These are phyloP conservation scores for Xerocomus amazonicus DNA, from an alignment of 1,284 basidiomycete genomes.

Conservation along the genomic window DNA sequence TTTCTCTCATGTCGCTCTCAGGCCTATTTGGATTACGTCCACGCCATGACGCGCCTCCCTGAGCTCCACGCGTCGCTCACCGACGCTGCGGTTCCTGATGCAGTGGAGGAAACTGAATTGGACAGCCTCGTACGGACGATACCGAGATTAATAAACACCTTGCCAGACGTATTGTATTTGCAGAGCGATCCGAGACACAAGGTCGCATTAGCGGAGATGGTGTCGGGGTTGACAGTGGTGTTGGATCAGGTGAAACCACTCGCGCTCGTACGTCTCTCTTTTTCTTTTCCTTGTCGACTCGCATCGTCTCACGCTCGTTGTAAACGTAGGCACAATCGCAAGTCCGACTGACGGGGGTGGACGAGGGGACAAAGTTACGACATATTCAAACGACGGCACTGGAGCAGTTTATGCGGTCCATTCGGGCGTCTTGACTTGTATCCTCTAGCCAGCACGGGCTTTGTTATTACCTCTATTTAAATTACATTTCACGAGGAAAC, in stretches of 20 bases:
- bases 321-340: constrained; percentile 38
- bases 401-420: constrained; percentile 44
- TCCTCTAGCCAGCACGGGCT: constrained; percentile 2
- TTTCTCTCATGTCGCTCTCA: constrained; percentile 29
- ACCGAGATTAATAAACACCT: constrained; percentile 63
- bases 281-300: background rate
- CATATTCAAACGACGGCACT: constrained; percentile 51
- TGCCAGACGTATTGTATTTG: constrained; percentile 66
- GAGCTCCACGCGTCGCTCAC: constrained; percentile 48
- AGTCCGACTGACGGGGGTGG: constrained; percentile 40
- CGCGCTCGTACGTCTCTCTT: constrained; percentile 48
- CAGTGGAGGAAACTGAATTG: constrained; percentile 48
- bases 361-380: constrained; percentile 47
- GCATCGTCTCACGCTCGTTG: background rate
- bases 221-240: constrained; percentile 54
- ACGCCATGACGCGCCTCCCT: constrained; percentile 61
- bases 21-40: constrained; percentile 68
- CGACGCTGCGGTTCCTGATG: constrained; percentile 43
- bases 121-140: constrained; percentile 58
- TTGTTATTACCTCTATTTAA: constrained; percentile 22
- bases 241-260: constrained; percentile 59
- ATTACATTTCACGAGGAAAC: constrained; percentile 3
- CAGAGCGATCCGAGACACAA: constrained; percentile 56
- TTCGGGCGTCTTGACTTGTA: constrained; percentile 29
- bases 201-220: constrained; percentile 74